phyloP scores from a whole-genome alignment of 2,329 filamentous ascomycete genomes.

The Chaetomiaceae sp. region DNA sequence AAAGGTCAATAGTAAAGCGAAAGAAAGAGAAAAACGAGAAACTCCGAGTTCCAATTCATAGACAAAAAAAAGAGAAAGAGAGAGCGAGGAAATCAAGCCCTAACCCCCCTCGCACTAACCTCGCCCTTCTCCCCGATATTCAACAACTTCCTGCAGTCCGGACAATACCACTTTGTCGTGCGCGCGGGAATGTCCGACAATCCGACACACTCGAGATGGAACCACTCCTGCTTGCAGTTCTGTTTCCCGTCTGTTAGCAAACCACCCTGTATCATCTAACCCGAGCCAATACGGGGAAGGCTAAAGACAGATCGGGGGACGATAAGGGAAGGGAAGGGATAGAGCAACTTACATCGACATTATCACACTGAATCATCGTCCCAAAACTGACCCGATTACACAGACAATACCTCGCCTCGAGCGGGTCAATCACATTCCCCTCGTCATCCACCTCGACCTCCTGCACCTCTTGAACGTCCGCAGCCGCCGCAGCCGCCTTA shows the following conservation, averaged over 20 bases:
- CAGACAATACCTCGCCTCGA: conserved; percentile 72
- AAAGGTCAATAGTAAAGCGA: background rate
- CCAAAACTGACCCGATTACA: conserved; percentile 79
- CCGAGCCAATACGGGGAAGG: conserved; percentile 5
- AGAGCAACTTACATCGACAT: conserved; percentile 60
- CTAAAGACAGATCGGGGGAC: background rate
- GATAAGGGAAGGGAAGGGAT: background rate
- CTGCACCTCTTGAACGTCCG: conserved; percentile 38
- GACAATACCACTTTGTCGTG: conserved; percentile 81
- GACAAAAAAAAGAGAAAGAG: background rate
- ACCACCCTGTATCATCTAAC: background rate
- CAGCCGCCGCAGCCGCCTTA: background rate
- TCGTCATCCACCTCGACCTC: conserved; percentile 62
- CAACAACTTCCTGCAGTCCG: conserved; percentile 62
- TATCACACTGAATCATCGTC: conserved; percentile 80
- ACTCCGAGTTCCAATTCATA: background rate
- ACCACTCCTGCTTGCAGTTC: conserved; percentile 79
- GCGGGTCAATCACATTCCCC: conserved; percentile 65
- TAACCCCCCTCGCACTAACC: conserved; percentile 55
- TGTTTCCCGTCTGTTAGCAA: conserved; percentile 25
- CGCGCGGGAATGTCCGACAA: conserved; percentile 63
- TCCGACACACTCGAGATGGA: conserved; percentile 73
- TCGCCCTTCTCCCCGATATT: conserved; percentile 62
- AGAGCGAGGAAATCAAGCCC: conserved; percentile 32
- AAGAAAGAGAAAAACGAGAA: background rate